phyloP scores from a whole-genome alignment of 345 rosid species.

The Aethionema arabicum region DNA sequence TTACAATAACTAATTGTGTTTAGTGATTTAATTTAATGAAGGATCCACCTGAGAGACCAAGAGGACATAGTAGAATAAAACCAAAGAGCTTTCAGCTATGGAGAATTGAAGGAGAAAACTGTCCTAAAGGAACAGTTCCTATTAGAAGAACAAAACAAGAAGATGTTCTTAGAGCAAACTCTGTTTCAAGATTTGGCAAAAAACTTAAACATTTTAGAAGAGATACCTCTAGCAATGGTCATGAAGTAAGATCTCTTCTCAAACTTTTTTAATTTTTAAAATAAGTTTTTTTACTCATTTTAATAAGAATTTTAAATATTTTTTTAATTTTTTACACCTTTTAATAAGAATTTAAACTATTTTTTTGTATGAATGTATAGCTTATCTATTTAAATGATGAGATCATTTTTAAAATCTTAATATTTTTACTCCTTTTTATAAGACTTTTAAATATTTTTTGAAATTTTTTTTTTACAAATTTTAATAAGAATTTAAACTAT shows the following conservation, averaged over 20 bases:
- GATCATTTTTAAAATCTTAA: too few species aligned
- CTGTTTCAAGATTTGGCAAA: constrained; percentile 63
- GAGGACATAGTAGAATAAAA: constrained; percentile 41
- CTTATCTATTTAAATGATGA: too few species aligned
- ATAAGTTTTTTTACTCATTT: too few species aligned
- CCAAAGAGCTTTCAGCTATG: constrained; percentile 71
- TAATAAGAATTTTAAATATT: too few species aligned
- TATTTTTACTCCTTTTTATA: too few species aligned
- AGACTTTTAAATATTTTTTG: too few species aligned
- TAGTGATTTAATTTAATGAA: constrained; percentile 29
- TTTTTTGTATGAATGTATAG: too few species aligned
- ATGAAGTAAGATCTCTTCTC: constrained; percentile 60
- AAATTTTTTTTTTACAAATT: too few species aligned
- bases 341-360: too few species aligned
- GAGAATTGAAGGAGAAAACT: constrained; percentile 73
- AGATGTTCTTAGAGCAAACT: constrained; percentile 81
- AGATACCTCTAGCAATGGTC: constrained; percentile 81
- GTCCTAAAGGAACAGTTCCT: constrained; percentile 91
- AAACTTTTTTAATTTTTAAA: constrained; percentile 2
- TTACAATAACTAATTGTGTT: not conserved
- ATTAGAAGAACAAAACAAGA: constrained; percentile 82
- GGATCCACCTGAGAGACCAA: constrained; percentile 86
- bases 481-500: too few species aligned
- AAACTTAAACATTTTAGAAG: constrained; percentile 65
- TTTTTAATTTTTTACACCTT: too few species aligned